A percentile compares a stretch with the other conserved stretches of the same genome.
These are phyloP conservation scores for Grosmannia clavigera DNA, from an alignment of 2,329 filamentous ascomycete genomes.

Conservation along the genomic window DNA sequence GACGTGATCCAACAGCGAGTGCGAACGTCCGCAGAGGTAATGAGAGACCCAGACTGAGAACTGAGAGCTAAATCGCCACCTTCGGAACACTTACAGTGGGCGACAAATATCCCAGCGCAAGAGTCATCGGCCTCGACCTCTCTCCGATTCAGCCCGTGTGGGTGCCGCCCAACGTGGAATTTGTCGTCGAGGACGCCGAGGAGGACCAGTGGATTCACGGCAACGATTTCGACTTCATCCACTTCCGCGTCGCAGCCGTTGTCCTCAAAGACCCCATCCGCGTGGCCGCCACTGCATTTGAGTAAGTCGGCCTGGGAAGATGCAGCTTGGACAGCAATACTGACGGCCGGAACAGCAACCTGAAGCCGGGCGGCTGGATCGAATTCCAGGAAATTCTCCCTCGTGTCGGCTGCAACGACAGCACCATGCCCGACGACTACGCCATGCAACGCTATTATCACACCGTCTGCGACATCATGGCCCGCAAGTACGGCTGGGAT, in stretches of 20 bases:
- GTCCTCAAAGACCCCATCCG: slow-evolving; percentile 38
- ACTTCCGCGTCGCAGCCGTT: slow-evolving; percentile 42
- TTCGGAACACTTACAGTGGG: slow-evolving; percentile 23
- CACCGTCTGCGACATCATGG: slow-evolving; percentile 13
- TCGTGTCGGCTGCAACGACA: slow-evolving; percentile 29
- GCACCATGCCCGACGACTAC: slow-evolving; percentile 28
- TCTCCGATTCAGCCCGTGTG: slow-evolving; percentile 30
- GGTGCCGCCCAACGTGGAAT: slow-evolving; percentile 45
- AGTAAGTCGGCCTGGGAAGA: slow-evolving; percentile 21
- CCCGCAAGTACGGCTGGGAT: slow-evolving; percentile 25
- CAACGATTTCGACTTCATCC: slow-evolving; percentile 47
- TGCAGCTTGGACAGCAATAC: not conserved
- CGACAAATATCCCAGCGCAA: slow-evolving; percentile 30
- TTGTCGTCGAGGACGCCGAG: slow-evolving; percentile 37
- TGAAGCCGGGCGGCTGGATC: slow-evolving; percentile 37
- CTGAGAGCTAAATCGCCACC: not conserved
- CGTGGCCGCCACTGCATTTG: slow-evolving; percentile 28
- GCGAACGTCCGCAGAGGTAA: not conserved
- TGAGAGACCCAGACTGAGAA: not conserved
- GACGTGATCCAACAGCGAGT: not conserved
- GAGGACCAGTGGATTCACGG: slow-evolving; percentile 40
- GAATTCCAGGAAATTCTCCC: slow-evolving; percentile 34
- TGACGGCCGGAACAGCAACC: slow-evolving; percentile 16
- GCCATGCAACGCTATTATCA: slow-evolving; percentile 21
- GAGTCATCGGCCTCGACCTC: slow-evolving; percentile 31